Conservation (phyloP, 1,139 yeast genomes). For the Candida pseudocylindracea region DNA sequence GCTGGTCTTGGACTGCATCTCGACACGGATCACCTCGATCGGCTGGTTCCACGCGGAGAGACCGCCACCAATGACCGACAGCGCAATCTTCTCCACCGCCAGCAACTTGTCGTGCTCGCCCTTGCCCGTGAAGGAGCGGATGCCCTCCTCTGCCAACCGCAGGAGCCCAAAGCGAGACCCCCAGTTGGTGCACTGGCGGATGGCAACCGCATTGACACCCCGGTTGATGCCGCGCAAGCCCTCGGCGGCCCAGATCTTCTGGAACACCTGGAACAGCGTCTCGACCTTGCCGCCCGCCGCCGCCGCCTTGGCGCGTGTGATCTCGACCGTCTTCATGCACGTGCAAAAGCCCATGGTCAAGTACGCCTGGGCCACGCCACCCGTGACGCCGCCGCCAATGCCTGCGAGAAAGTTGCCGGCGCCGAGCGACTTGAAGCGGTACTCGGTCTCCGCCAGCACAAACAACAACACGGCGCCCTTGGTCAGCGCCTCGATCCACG, state of each 20-base stretch:
- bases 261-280: constrained; percentile 68
- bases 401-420: constrained; percentile 61
- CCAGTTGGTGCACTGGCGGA: constrained; percentile 98
- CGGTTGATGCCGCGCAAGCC: constrained; percentile 89
- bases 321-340: constrained; percentile 95
- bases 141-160: constrained; percentile 74
- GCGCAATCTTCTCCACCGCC: constrained; percentile 61
- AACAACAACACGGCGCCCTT: constrained; percentile 95
- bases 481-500: constrained; percentile 98
- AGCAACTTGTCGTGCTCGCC: constrained; percentile 35
- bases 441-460: constrained; percentile 84
- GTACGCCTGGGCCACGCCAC: constrained; percentile 94
- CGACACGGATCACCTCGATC: constrained; percentile 90
- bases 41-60: constrained; percentile 98
- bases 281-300: constrained; percentile 40
- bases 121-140: constrained; percentile 43
- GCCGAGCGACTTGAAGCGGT: constrained; percentile 42
- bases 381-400: constrained; percentile 84
- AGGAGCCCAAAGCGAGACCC: constrained; percentile 91
- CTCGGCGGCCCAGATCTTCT: constrained; percentile 60
- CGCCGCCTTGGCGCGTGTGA: constrained; percentile 66
- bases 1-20: constrained; percentile 83
- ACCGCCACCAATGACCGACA: constrained; percentile 93
- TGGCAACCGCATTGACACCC: constrained; percentile 98
- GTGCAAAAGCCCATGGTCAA: constrained; percentile 96